These are phyloP conservation scores for Penicillium palitans DNA, from an alignment of 2,329 filamentous ascomycete species.

Conservation along the genomic window DNA sequence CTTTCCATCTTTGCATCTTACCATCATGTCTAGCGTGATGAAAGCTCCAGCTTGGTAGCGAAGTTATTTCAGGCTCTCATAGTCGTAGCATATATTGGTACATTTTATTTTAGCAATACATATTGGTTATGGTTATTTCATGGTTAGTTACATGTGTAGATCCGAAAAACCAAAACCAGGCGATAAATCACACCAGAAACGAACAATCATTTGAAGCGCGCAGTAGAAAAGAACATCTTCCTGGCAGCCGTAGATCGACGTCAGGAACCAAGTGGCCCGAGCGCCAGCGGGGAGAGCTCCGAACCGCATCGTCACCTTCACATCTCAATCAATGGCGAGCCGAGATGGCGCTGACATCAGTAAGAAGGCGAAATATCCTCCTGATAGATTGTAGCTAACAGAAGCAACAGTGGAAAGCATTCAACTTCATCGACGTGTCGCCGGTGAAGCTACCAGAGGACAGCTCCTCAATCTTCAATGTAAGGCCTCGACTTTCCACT, in stretches of 20 bases:
- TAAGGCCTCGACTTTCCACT: slow-evolving; percentile 48
- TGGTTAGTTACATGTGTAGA: not conserved
- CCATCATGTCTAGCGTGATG: not conserved
- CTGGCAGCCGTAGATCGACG: slow-evolving; percentile 4
- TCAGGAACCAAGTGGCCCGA: slow-evolving; percentile 18
- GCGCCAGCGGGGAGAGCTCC: slow-evolving; percentile 25
- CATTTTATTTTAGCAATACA: not conserved
- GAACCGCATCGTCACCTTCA: slow-evolving; percentile 22
- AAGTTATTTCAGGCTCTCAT: not conserved
- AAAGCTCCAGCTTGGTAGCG: not conserved
- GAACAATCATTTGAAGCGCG: not conserved
- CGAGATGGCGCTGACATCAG: slow-evolving; percentile 49
- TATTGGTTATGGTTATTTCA: not conserved
- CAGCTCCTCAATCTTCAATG: slow-evolving; percentile 74
- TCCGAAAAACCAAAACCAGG: not conserved
- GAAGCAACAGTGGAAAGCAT: slow-evolving; percentile 82
- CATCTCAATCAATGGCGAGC: slow-evolving; percentile 33
- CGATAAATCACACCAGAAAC: not conserved
- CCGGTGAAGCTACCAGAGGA: slow-evolving; percentile 79
- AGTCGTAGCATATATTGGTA: not conserved
- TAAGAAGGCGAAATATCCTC: slow-evolving; percentile 17
- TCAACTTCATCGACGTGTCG: slow-evolving; percentile 98
- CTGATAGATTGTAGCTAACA: slow-evolving; percentile 1
- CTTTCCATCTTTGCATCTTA: not conserved
- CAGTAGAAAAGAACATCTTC: not conserved